Percentiles rank a stretch among this genome's conserved stretches.
Evolutionary conservation across 345 rosid genomes (phyloP).

Genomic region (Erodium maritimum): DNA sequence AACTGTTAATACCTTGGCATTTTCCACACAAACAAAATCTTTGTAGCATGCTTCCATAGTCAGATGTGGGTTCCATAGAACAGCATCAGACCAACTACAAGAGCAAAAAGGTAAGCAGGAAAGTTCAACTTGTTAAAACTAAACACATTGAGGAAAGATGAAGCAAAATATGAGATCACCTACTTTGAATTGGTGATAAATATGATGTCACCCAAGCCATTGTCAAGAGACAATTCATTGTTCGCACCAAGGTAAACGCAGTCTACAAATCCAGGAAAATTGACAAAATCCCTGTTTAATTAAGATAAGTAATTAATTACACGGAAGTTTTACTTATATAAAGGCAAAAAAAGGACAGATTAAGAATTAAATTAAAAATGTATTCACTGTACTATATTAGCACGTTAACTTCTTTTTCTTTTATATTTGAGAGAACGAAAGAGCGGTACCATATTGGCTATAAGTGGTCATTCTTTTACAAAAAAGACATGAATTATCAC

Average conservation of each 20-base stretch:
- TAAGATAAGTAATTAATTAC: conserved; percentile 8
- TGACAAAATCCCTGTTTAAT: conserved; percentile 56
- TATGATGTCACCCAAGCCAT: conserved; percentile 74
- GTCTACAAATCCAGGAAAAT: conserved; percentile 85
- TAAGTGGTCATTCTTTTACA: no score
- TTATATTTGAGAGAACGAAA: no score
- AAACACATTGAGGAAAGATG: no score
- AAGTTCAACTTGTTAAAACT: not conserved
- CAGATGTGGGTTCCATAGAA: conserved; percentile 80
- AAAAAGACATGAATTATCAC: no score
- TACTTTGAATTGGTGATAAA: conserved; percentile 64
- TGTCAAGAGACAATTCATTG: conserved; percentile 46
- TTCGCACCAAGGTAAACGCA: conserved; percentile 73
- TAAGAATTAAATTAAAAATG: no score
- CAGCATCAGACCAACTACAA: conserved; percentile 88
- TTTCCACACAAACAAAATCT: conserved; percentile 85
- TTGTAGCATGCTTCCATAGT: conserved; percentile 94
- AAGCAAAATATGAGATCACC: not conserved
- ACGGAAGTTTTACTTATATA: no score
- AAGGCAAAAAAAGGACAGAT: no score
- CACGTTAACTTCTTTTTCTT: no score
- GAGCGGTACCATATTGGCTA: no score
- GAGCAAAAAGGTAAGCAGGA: conserved; percentile 9
- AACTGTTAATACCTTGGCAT: conserved; percentile 59
- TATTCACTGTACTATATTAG: no score